These are phyloP conservation scores for Astrothelium macrocarpum DNA, from an alignment of 495 filamentous ascomycete genomes.

Conservation along the genomic window DNA sequence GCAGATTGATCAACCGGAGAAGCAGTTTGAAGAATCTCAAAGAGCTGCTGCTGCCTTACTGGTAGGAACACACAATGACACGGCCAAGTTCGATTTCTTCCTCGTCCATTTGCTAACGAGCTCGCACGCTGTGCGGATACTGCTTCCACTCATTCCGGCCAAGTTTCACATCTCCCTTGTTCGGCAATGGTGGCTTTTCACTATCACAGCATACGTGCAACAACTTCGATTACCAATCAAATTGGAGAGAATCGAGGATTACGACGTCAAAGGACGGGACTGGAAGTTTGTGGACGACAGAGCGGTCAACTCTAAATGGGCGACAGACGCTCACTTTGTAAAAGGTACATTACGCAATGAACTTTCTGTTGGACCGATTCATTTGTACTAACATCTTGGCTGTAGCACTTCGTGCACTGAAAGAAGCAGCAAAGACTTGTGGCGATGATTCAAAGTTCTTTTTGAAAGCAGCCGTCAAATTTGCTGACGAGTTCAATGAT, in stretches of 20 bases:
- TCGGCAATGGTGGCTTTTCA: conserved; percentile 81
- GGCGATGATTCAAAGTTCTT: conserved; percentile 69
- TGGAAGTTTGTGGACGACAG: conserved; percentile 68
- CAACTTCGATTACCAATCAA: conserved; percentile 63
- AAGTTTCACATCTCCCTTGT: conserved; percentile 64
- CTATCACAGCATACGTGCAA: conserved; percentile 64
- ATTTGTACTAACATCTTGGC: neutral
- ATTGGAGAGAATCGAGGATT: conserved; percentile 50
- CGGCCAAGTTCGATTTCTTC: conserved; percentile 68
- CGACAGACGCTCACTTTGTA: conserved; percentile 71
- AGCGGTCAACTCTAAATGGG: conserved; percentile 54
- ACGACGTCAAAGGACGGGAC: conserved; percentile 50
- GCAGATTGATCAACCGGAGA: conserved; percentile 52
- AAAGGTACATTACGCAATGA: conserved; percentile 43
- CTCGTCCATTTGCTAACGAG: conserved; percentile 70
- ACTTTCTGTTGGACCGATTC: neutral
- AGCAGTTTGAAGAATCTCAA: conserved; percentile 70
- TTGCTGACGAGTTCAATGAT: conserved; percentile 65
- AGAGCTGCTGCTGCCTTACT: conserved; percentile 64
- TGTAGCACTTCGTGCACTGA: conserved; percentile 59
- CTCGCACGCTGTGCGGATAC: conserved; percentile 74
- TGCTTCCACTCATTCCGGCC: conserved; percentile 67
- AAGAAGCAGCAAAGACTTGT: conserved; percentile 69
- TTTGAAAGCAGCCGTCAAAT: conserved; percentile 67
- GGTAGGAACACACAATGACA: conserved; percentile 48